A percentile compares a stretch with the other conserved stretches of the same genome.
Conservation (phyloP, 106 monocot species). For the Hemerocallis citrina region DNA sequence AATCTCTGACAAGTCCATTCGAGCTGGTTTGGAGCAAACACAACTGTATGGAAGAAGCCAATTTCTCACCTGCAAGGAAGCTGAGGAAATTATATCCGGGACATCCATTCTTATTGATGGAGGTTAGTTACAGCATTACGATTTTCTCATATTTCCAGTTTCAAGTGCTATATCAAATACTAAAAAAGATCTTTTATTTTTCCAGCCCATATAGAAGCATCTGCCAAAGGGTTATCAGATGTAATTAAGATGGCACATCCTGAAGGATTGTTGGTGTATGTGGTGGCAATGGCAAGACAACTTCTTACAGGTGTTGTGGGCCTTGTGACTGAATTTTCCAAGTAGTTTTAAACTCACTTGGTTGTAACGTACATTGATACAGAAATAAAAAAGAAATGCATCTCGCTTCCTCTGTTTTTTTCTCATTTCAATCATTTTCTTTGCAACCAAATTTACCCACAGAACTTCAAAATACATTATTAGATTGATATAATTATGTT, state of each 20-base stretch:
- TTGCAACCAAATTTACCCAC: neutral
- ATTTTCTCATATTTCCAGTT: neutral
- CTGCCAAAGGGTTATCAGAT: slow-evolving; percentile 74
- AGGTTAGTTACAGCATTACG: slow-evolving; percentile 41
- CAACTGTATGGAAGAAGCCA: slow-evolving; percentile 74
- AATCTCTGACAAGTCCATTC: slow-evolving; percentile 61
- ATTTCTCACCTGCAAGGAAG: slow-evolving; percentile 50
- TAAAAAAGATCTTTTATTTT: slow-evolving; percentile 6
- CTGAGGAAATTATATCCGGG: slow-evolving; percentile 35
- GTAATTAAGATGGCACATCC: slow-evolving; percentile 33
- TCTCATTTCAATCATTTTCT: neutral
- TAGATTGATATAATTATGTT: neutral
- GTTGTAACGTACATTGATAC: too few species aligned
- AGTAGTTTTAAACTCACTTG: too few species aligned
- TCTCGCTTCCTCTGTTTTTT: too few species aligned
- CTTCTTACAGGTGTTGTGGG: slow-evolving; percentile 61
- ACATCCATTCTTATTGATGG: slow-evolving; percentile 76
- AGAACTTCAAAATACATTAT: neutral
- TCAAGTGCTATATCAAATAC: neutral
- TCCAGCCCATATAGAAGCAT: slow-evolving; percentile 95
- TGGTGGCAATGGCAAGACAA: slow-evolving; percentile 91
- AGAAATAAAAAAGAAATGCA: too few species aligned
- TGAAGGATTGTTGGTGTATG: slow-evolving; percentile 48
- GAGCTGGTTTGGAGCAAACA: slow-evolving; percentile 63
- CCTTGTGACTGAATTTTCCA: neutral